A percentile compares a stretch with the other conserved stretches of the same genome.
Conservation (phyloP, 805 yeast species). For the Pichia californica region DNA sequence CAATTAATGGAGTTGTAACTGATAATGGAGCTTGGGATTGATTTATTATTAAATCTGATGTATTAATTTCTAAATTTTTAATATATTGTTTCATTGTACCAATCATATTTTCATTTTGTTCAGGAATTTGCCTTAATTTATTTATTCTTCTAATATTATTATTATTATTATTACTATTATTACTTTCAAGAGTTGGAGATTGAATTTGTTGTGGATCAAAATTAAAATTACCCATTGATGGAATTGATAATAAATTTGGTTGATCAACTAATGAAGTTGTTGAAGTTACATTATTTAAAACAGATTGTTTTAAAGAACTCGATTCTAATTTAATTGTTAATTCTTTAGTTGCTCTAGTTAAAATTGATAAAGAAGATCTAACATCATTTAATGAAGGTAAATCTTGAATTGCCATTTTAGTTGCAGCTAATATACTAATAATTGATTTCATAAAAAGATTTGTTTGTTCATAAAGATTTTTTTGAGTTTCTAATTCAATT, state of each 20-base stretch:
- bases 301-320: conserved; percentile 39
- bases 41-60: not conserved
- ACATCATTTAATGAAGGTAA: conserved; percentile 74
- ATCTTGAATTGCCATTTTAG: conserved; percentile 76
- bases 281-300: conserved; percentile 18
- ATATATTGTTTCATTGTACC: conserved; percentile 22
- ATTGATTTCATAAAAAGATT: conserved; percentile 77
- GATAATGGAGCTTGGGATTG: conserved; percentile 17
- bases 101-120: conserved; percentile 7
- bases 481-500: conserved; percentile 42
- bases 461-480: conserved; percentile 77
- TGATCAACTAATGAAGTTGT: conserved; percentile 22
- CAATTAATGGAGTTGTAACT: conserved; percentile 31
- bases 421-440: conserved; percentile 74
- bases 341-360: conserved; percentile 87
- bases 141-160: not conserved
- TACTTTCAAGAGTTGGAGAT: not conserved
- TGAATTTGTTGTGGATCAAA: conserved; percentile 5
- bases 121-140: conserved; percentile 11
- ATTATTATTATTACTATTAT: too few relatives aligned
- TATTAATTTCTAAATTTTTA: conserved; percentile 12
- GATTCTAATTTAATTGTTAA: conserved; percentile 79
- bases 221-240: conserved; percentile 29
- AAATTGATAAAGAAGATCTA: conserved; percentile 68
- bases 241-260: conserved; percentile 32